phyloP scores from a whole-genome alignment of 2,329 filamentous ascomycete genomes.

The Hypoxylon rubiginosum region DNA sequence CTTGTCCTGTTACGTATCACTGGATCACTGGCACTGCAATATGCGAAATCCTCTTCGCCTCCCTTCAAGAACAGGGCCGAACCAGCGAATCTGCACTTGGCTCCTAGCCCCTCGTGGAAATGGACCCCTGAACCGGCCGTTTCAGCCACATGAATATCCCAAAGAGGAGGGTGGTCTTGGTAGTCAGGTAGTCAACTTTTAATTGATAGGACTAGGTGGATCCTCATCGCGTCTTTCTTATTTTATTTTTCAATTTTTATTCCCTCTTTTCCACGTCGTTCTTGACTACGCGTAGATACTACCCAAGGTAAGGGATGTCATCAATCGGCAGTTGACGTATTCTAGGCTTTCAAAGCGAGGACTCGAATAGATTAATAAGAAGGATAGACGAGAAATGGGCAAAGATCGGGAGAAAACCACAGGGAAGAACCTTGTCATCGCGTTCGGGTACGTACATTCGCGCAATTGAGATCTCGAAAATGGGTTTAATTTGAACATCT shows the following conservation, averaged over 20 bases:
- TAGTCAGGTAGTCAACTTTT: conserved; percentile 14
- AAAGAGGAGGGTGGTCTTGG: conserved; percentile 28
- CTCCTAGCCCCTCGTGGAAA: conserved; percentile 38
- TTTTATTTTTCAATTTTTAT: neutral
- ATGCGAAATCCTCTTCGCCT: conserved; percentile 38
- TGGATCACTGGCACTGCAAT: conserved; percentile 39
- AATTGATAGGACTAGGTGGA: conserved; percentile 32
- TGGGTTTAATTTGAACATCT: conserved; percentile 36
- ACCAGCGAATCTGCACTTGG: conserved; percentile 33
- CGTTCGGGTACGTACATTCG: conserved; percentile 27
- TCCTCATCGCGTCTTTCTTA: conserved; percentile 27
- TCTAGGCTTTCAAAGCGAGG: neutral
- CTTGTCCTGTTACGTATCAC: conserved; percentile 40
- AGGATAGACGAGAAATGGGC: conserved; percentile 11
- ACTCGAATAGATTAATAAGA: conserved; percentile 13
- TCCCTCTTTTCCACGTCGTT: neutral
- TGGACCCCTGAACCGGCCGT: conserved; percentile 36
- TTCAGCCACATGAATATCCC: conserved; percentile 38
- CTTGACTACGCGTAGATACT: conserved; percentile 7
- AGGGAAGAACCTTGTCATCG: conserved; percentile 26
- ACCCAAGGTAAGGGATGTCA: neutral
- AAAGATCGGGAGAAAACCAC: neutral
- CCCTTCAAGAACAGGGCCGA: conserved; percentile 40
- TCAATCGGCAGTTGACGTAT: conserved; percentile 5
- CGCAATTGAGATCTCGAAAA: conserved; percentile 29